Evolutionary conservation across 139 green algal genomes (phyloP).

Genomic region (Chlamydomonas incerta): DNA sequence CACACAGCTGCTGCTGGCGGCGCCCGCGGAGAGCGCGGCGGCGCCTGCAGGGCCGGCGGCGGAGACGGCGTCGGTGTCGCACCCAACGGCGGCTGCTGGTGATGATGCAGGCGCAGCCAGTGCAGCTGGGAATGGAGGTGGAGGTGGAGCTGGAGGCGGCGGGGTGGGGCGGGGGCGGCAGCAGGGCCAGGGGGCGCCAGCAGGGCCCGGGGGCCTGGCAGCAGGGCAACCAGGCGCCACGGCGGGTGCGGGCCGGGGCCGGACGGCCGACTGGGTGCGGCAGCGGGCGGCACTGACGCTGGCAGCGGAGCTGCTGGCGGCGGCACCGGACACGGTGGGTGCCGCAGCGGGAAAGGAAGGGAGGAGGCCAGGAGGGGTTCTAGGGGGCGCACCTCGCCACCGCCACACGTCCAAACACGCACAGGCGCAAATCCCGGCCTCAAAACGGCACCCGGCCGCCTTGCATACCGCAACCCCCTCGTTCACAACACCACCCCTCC

Average conservation of each 20-base stretch:
- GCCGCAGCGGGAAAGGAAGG: background rate
- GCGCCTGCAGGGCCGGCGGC: background rate
- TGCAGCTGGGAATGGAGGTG: background rate
- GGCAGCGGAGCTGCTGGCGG: slow-evolving; percentile 27
- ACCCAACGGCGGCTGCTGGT: background rate
- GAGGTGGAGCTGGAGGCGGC: background rate
- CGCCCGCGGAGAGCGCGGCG: background rate
- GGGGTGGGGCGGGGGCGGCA: background rate
- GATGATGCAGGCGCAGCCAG: background rate
- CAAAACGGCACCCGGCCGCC: too few species aligned
- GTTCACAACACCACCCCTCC: too few species aligned
- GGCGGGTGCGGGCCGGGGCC: too few species aligned
- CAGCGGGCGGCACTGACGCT: background rate
- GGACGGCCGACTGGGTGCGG: too few species aligned
- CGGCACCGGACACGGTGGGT: slow-evolving; percentile 4
- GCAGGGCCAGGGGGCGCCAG: background rate
- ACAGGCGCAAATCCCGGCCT: too few species aligned
- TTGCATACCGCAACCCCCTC: too few species aligned
- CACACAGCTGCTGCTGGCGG: background rate
- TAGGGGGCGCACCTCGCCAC: too few species aligned
- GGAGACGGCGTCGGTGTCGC: too few species aligned
- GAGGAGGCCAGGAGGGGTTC: background rate
- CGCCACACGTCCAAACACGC: too few species aligned
- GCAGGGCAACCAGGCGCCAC: too few species aligned
- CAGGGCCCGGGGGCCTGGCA: too few species aligned